Evolutionary conservation across 345 rosid genomes (phyloP).

Genomic region (Turritis glabra): DNA sequence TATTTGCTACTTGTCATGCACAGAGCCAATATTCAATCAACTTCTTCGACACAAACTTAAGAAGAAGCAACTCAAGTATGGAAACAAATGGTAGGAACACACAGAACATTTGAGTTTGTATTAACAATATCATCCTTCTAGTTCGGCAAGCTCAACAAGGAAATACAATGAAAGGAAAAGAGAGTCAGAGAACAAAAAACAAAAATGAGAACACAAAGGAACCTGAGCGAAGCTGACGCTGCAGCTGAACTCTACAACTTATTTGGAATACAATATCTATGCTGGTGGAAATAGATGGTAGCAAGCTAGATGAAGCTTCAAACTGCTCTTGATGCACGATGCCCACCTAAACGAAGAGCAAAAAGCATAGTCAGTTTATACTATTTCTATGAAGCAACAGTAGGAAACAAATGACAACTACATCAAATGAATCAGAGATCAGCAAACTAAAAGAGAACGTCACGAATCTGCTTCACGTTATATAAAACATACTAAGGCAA

Average conservation of each 20-base stretch:
- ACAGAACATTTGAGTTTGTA: slow-evolving; percentile 29
- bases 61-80: slow-evolving; percentile 11
- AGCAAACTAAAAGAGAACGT: background rate
- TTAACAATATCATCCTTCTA: slow-evolving; percentile 27
- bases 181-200: slow-evolving; percentile 2
- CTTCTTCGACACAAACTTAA: slow-evolving; percentile 4
- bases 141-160: slow-evolving; percentile 33
- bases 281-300: slow-evolving; percentile 29
- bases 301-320: slow-evolving; percentile 44
- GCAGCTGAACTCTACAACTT: slow-evolving; percentile 45
- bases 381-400: background rate
- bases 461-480: background rate
- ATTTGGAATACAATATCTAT: slow-evolving; percentile 40
- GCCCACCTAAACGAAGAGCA: slow-evolving; percentile 41
- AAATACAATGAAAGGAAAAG: slow-evolving; percentile 16
- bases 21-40: slow-evolving; percentile 1
- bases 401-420: too few relatives aligned
- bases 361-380: background rate
- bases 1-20: slow-evolving; percentile 4
- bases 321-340: slow-evolving; percentile 47
- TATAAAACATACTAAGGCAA: background rate
- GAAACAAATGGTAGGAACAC: slow-evolving; percentile 24
- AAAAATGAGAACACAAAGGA: slow-evolving; percentile 36
- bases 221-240: slow-evolving; percentile 45
- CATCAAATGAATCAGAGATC: too few relatives aligned